Conservation (phyloP, 83 land plant genomes). For the Isoetes engelmannii region DNA sequence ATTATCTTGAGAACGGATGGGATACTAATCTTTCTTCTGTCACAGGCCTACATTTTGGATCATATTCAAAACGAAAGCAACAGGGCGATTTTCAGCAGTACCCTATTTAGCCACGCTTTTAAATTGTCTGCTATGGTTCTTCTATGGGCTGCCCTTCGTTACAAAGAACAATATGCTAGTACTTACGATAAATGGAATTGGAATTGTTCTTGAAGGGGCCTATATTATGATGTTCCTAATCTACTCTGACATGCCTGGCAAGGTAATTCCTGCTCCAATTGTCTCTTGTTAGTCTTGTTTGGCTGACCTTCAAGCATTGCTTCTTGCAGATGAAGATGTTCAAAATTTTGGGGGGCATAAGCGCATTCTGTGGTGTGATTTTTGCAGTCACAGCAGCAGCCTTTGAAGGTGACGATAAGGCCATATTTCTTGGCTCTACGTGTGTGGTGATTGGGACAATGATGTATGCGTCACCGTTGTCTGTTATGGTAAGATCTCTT, state of each 20-base stretch:
- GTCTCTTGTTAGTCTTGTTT: neutral
- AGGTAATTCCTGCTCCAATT: slow-evolving; percentile 16
- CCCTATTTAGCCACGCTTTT: slow-evolving; percentile 52
- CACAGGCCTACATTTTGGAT: slow-evolving; percentile 46
- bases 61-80: slow-evolving; percentile 32
- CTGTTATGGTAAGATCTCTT: slow-evolving; percentile 1
- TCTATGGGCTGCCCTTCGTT: slow-evolving; percentile 61
- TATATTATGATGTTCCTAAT: slow-evolving; percentile 45
- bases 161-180: slow-evolving; percentile 46
- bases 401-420: slow-evolving; percentile 6
- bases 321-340: neutral
- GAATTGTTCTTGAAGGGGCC: slow-evolving; percentile 33
- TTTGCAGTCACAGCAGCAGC: slow-evolving; percentile 3
- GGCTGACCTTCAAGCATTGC: neutral
- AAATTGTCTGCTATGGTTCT: slow-evolving; percentile 61
- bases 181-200: slow-evolving; percentile 50
- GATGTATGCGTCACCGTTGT: slow-evolving; percentile 8
- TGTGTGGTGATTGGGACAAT: neutral
- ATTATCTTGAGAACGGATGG: no score
- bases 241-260: slow-evolving; percentile 19
- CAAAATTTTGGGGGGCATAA: neutral
- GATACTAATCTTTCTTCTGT: neutral
- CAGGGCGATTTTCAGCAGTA: slow-evolving; percentile 41
- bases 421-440: neutral
- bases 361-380: neutral